Base-by-base conservation (phyloP, 2,329 filamentous ascomycete genomes). In the Cryphonectria naterciae region DNA sequence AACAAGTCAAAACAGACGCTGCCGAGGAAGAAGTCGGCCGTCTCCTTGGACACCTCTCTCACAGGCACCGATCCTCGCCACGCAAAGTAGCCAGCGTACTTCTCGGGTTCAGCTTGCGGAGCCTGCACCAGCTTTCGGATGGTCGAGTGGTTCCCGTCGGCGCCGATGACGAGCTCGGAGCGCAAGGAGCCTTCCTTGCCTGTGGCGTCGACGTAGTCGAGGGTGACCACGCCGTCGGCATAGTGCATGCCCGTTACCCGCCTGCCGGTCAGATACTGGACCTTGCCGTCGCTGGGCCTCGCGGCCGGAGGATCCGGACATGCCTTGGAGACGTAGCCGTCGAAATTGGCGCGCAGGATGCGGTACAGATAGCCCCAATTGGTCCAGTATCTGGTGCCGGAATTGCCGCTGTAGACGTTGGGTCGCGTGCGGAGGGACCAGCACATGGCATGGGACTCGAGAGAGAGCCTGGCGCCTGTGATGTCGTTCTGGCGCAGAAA, bases 311-410 rank as follows among this genome's bases (percentile, higher is more conserved):
- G 76, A 1, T 70, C 60, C 0, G 75, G 75, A 13, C 75, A 74
- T 1, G 75, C 74, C 2, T 74, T 61, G 1, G 77, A 78, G 0
- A 69, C 68, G 5, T 75, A 32, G 2, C 81, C 81, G 69, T 84
- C 82, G 61, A 82, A 81, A 64, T 82, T 80, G 72, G 80, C 81
- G 10, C 82, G 75, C 11, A 83, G 75, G 8, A 83, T 74, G 25
- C 79, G 76, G 70, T 83, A 82, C 49, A 83, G 70, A 41, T 81
- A 69, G 54, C 81, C 81, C 82, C 83, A 84, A 68, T 79, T 82
- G 1, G 82, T 82, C 76, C 82, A 80, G 25, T 77, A 72, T 70
- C 81, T 78, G 41, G 73, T 68, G 13, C 74, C 68, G 2, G 74
- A 75, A n/a, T 69, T 64, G 8, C 60, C 17, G 32, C 68, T 49